These are phyloP conservation scores for Lichtheimia ramosa DNA, from an alignment of 371 early-diverging fungal genomes.

Conservation along the genomic window DNA sequence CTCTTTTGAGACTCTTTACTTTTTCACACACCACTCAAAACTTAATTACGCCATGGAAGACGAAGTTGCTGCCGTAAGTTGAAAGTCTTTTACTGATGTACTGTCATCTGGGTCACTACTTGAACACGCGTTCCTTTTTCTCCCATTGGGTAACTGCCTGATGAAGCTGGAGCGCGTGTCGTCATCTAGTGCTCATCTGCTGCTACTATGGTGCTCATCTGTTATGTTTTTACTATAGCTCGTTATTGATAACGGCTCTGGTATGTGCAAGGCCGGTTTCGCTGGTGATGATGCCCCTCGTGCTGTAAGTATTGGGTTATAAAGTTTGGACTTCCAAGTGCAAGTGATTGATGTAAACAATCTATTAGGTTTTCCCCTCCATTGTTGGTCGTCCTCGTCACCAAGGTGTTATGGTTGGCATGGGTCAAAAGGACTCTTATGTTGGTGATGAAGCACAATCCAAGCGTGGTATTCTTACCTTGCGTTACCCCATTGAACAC, in stretches of 20 bases:
- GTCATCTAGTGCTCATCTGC: conserved; percentile 18
- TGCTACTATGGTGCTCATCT: conserved; percentile 5
- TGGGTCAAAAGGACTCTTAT: conserved; percentile 99
- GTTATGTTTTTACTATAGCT: conserved; percentile 23
- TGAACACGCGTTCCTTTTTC: neutral
- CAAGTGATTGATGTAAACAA: too few relatives aligned
- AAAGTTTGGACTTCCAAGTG: neutral
- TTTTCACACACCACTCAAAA: neutral
- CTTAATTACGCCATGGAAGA: conserved; percentile 62
- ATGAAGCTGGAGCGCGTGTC: too few relatives aligned
- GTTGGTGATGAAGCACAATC: conserved; percentile 99
- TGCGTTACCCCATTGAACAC: conserved; percentile 99
- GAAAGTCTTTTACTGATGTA: neutral
- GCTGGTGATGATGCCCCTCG: conserved; percentile 99
- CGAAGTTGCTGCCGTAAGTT: conserved; percentile 86
- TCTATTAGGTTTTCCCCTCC: conserved; percentile 90
- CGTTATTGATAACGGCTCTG: conserved; percentile 99
- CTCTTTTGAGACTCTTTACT: conserved; percentile 19
- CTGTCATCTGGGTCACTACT: neutral
- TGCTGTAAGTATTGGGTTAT: conserved; percentile 76
- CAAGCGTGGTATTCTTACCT: conserved; percentile 98
- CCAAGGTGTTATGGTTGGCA: conserved; percentile 99
- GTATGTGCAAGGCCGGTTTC: conserved; percentile 99
- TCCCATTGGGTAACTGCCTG: neutral
- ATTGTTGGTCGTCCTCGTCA: conserved; percentile 99